These are phyloP conservation scores for Candida ficus DNA, from an alignment of 805 yeast genomes.

Conservation along the genomic window DNA sequence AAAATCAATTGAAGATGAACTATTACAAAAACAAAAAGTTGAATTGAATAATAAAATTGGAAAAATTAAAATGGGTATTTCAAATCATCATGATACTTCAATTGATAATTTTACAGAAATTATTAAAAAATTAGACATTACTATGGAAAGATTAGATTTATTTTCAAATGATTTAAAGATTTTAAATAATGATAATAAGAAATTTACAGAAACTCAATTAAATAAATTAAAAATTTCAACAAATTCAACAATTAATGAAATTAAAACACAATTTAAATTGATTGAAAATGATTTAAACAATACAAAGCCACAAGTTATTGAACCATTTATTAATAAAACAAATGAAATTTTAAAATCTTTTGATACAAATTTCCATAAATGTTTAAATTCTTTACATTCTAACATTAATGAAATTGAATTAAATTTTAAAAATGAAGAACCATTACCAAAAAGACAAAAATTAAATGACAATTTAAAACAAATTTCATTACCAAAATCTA, in stretches of 20 bases:
- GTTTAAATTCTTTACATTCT: constrained; percentile 6
- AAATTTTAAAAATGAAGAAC: constrained; percentile 9
- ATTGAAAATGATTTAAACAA: constrained; percentile 10
- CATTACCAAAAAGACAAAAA: constrained; percentile 19
- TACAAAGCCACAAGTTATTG: constrained; percentile 17
- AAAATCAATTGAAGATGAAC: not conserved
- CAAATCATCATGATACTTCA: constrained; percentile 9
- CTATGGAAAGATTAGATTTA: constrained; percentile 10
- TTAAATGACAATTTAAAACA: not conserved
- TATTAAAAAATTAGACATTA: constrained; percentile 6
- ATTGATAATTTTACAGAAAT: constrained; percentile 1
- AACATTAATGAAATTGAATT: constrained; percentile 3
- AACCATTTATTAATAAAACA: constrained; percentile 10
- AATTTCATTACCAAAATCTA: constrained; percentile 10
- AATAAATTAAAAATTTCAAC: constrained; percentile 10
- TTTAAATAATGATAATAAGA: constrained; percentile 11
- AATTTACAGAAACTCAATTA: constrained; percentile 15
- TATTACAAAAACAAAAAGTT: constrained; percentile 15
- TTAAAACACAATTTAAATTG: constrained; percentile 10
- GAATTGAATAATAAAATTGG: constrained; percentile 16
- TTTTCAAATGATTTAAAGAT: constrained; percentile 10
- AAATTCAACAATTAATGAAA: constrained; percentile 10
- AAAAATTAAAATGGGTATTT: constrained; percentile 5
- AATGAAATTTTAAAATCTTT: constrained; percentile 3
- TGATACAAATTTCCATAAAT: constrained; percentile 1